phyloP scores from a whole-genome alignment of 257 asterid species.

The Osmanthus fragrans region DNA sequence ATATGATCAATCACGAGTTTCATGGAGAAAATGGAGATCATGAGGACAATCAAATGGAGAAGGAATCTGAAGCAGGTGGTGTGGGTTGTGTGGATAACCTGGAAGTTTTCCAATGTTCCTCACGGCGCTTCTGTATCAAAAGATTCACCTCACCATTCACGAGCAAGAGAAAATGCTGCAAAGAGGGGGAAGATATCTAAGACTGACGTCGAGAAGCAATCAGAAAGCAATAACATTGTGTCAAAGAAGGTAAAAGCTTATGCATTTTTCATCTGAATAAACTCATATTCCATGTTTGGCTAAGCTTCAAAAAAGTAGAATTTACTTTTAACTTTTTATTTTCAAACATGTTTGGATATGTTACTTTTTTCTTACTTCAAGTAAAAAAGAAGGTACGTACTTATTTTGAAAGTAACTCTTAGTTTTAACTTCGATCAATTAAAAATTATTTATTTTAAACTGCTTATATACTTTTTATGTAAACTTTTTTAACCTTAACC shows the following conservation, averaged over 20 bases:
- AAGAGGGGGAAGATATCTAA: constrained; percentile 21
- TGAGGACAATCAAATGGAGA: constrained; percentile 25
- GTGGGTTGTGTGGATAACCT: constrained; percentile 24
- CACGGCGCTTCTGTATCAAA: constrained; percentile 19
- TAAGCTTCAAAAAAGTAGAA: neutral
- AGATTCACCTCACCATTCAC: constrained; percentile 35
- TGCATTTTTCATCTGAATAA: neutral
- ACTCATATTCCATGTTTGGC: neutral
- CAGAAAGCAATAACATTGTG: constrained; percentile 40
- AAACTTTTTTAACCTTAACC: neutral
- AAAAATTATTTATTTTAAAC: neutral
- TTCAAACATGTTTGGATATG: neutral
- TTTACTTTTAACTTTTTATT: neutral
- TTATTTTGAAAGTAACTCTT: neutral
- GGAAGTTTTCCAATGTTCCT: constrained; percentile 27
- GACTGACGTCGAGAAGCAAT: constrained; percentile 36
- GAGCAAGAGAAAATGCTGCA: constrained; percentile 31
- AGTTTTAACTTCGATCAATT: neutral
- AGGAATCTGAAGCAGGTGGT: constrained; percentile 31
- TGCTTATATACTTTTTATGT: neutral
- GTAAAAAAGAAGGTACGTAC: too few species aligned
- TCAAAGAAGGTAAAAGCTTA: constrained; percentile 37
- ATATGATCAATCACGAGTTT: constrained; percentile 19
- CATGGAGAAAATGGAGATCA: constrained; percentile 32
- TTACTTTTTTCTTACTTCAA: neutral